These are phyloP conservation scores for Neurospora crassa DNA, from an alignment of 2,329 filamentous ascomycete genomes.

Conservation along the genomic window DNA sequence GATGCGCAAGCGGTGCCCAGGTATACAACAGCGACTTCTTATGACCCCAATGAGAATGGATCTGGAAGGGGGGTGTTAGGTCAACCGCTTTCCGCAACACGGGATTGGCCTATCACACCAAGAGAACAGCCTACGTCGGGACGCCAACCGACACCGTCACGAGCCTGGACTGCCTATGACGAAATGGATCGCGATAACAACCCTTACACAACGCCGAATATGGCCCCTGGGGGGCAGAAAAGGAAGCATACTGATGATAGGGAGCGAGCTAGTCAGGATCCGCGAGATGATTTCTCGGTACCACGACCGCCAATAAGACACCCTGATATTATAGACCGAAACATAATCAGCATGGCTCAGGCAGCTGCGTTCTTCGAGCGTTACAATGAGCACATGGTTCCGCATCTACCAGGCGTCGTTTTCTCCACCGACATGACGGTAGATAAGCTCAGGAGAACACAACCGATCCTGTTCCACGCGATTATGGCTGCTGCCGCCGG, in stretches of 20 bases:
- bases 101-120: not conserved
- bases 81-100: not conserved
- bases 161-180: not conserved
- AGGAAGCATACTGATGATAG: conserved; percentile 27
- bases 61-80: not conserved
- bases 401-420: conserved; percentile 53
- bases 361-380: conserved; percentile 46
- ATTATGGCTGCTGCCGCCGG: conserved; percentile 58
- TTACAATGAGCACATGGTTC: conserved; percentile 50
- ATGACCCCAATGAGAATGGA: not conserved
- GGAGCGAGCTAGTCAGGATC: conserved; percentile 8
- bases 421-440: conserved; percentile 45
- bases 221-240: conserved; percentile 29
- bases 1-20: not conserved
- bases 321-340: conserved; percentile 47
- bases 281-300: not conserved
- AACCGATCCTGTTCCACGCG: conserved; percentile 60
- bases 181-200: conserved; percentile 3
- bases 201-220: conserved; percentile 13
- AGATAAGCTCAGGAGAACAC: conserved; percentile 44
- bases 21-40: not conserved
- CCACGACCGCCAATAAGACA: conserved; percentile 2
- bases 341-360: conserved; percentile 45
- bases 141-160: not conserved
- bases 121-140: not conserved